Base-by-base conservation (phyloP, 2,329 filamentous ascomycete genomes). In the Acrocalymma vagum region DNA sequence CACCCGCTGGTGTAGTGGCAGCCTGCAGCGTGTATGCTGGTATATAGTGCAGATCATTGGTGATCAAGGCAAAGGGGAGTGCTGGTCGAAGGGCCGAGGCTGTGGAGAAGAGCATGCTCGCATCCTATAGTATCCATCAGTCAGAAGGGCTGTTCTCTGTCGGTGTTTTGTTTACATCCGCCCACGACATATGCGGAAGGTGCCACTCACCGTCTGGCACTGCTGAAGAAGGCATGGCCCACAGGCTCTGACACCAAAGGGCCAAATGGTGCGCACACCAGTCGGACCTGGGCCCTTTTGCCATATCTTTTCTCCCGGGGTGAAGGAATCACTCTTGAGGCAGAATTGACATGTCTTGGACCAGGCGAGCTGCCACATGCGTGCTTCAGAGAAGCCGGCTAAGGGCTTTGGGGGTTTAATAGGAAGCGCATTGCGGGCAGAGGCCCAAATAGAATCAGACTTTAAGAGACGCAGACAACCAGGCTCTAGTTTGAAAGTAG, bases 311-410 rank as follows among this genome's bases (percentile, higher is more conserved):
- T 67, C 54, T 45, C 62, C 45, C 42, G 60, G 45, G 38, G 50
- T 27, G 29, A 50, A 53, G 25, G 57, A 45, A 36, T 62, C 65
- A 33, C 51, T 56, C 47, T 75, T 81, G 38, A 71, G 73, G 69
- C 90, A 94, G 53, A 85, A 82, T 60, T 92, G 84, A 66, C 90
- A 95, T 38, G 63, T 70, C 20, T 62, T 73, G 31, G 81, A 79
- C 65, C 82, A 84, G 23, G 83, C 76, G 34, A 94, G 73, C 58
- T 80, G 81, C 81, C 89, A 90, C 87, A 92, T 92, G 27, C 86
- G 81, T 51, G 88, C 73, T 67, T 94, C 89, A 27, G 81, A 81
- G 62, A 79, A 81, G 42, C 77, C 79, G 36, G 74, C 72, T 33
- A 93, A n/a, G 18, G 88, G 88, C 40, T 78, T 77, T 30, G 89